Evolutionary conservation across 1,284 basidiomycete species (phyloP), one percentile per base, ranked within the genome.

Genomic region (Tylopilus orsonianus): DNA sequence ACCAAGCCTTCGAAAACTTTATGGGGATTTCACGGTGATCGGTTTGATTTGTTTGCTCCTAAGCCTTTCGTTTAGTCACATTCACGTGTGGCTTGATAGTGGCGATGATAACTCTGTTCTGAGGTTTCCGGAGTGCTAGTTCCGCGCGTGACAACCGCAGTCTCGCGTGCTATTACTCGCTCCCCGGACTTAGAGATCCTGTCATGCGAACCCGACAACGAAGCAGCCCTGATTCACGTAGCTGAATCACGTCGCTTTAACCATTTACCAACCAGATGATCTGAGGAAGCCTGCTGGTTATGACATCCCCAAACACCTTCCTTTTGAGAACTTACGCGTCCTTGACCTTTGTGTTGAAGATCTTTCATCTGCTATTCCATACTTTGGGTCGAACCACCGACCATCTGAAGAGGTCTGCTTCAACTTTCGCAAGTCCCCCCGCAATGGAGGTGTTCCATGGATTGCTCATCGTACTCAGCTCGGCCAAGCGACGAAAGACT

Each of bases 1-100:
- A 8, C 52, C 56, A 12, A 60, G 52, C 27, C 55, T 60, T 14
- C 38, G 34, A 13, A 45, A 20, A 33, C 46, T 57, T 2, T 13
- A 40, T 12, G 18, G 12, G 2, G 50, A 29, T 9, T 12, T 23
- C 16, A 13, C 29, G 6, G 5, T 4, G 2, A 20, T 48, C 5
- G 5, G 34, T 3, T 26, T 7, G 1, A 48, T 58, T 23, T 46
- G 41, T 41, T 23, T 37, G 2, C 41, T 56, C 18, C 56, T 61
- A 23, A 19, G 33, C n/a, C 58, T 44, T n/a, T 53, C 56, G 4
- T 41, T 60, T 2, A 13, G 38, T 5, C 39, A 41, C 40, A 43
- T 57, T 5, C 0, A 33, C 5, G 32, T 44, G 4, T 18, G 23
- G 26, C 18, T 50, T 16, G 29, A 8, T 0, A 10, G 2, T 8